Conservation (phyloP, 208 protist genomes). For the Willaertia magna region DNA sequence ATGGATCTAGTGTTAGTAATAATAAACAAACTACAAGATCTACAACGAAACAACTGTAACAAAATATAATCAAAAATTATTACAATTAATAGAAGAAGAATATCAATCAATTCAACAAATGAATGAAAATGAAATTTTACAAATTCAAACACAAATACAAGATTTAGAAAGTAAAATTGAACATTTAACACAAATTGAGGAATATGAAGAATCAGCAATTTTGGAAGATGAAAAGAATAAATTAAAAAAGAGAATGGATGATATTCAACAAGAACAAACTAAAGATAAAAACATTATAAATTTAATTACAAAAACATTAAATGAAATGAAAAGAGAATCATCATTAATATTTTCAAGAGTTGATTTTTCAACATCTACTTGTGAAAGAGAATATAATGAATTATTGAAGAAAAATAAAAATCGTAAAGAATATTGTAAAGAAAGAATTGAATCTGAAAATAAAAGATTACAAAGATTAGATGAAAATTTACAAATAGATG, state of each 20-base stretch:
- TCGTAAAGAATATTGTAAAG: neutral
- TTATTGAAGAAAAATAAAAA: neutral
- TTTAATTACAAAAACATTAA: neutral
- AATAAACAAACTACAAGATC: too few species aligned
- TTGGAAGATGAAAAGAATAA: neutral
- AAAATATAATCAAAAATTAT: neutral
- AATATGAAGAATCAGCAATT: neutral
- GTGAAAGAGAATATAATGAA: neutral
- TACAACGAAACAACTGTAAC: neutral
- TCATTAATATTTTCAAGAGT: neutral
- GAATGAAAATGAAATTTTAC: neutral
- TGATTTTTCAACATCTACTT: neutral
- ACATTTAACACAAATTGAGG: neutral
- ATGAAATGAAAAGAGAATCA: neutral
- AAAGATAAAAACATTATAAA: neutral
- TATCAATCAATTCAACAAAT: neutral
- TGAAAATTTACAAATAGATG: neutral
- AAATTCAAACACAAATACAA: neutral
- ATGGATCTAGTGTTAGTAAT: too few species aligned
- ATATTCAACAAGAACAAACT: neutral
- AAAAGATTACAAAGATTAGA: neutral
- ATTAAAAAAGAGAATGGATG: neutral
- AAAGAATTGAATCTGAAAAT: neutral
- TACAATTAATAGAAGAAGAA: neutral
- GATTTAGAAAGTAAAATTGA: neutral